These are phyloP conservation scores for Fermentozyma sake DNA, from an alignment of 1,139 yeast genomes.

Conservation along the genomic window DNA sequence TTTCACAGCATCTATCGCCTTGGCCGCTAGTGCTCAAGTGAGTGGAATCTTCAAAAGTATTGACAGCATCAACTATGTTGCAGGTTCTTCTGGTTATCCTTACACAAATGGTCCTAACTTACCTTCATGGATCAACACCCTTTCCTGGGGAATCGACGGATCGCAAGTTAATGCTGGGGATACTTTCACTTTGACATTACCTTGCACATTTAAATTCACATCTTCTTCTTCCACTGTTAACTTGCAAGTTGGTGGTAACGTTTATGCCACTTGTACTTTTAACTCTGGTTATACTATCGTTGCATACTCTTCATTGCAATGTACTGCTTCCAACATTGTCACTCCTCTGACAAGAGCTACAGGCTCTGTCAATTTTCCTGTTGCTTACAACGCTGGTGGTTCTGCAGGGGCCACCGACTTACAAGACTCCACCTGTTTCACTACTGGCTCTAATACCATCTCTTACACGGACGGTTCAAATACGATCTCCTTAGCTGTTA, in stretches of 20 bases:
- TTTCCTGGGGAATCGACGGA: constrained; percentile 7
- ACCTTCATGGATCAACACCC: constrained; percentile 8
- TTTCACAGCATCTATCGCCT: constrained; percentile 3
- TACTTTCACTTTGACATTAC: constrained; percentile 6
- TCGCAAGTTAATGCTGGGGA: constrained; percentile 6
- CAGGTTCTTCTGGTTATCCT: too few relatives aligned
- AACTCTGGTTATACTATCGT: constrained; percentile 5
- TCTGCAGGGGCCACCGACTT: constrained; percentile 14
- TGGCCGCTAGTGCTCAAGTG: constrained; percentile 7
- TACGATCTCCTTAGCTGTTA: constrained; percentile 10
- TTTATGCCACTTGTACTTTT: constrained; percentile 8
- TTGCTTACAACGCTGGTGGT: constrained; percentile 23
- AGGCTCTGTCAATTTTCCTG: constrained; percentile 22
- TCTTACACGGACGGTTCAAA: constrained; percentile 23
- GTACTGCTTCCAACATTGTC: constrained; percentile 14
- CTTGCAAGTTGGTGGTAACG: constrained; percentile 3
- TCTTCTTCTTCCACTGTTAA: constrained; percentile 2
- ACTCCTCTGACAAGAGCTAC: constrained; percentile 6
- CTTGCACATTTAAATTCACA: constrained; percentile 7
- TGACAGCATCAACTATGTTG: too few relatives aligned
- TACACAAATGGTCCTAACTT: too few relatives aligned
- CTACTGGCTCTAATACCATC: constrained; percentile 19
- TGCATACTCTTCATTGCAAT: constrained; percentile 5
- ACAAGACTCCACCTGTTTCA: constrained; percentile 13
- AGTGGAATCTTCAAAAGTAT: constrained; percentile 16